Evolutionary conservation across 768 basidiomycete species (phyloP).

Genomic region (Russula vinacea): DNA sequence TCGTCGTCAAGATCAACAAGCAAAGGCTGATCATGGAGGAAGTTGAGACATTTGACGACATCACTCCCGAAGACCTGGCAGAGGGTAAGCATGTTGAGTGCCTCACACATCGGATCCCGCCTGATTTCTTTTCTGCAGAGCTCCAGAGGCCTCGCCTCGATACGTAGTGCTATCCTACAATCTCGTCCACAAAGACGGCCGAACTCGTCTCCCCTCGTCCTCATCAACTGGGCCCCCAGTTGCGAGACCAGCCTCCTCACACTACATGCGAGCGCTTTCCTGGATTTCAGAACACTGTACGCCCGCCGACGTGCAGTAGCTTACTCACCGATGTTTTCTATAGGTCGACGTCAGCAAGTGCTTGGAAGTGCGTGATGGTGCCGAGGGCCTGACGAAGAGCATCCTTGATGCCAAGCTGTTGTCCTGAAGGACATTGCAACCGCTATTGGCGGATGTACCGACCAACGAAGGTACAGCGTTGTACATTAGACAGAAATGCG

Average conservation of each 20-base stretch:
- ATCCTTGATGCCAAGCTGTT: conserved; percentile 59
- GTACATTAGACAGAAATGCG: conserved; percentile 10
- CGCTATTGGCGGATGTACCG: neutral
- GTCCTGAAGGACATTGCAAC: conserved; percentile 17
- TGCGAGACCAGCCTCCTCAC: conserved; percentile 72
- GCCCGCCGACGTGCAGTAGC: neutral
- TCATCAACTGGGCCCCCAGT: conserved; percentile 87
- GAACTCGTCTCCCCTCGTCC: conserved; percentile 81
- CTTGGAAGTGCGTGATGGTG: conserved; percentile 77
- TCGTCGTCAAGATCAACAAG: conserved; percentile 91
- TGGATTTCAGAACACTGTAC: conserved; percentile 72
- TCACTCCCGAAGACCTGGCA: conserved; percentile 79
- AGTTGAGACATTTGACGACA: conserved; percentile 72
- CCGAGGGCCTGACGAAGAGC: conserved; percentile 75
- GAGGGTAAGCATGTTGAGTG: conserved; percentile 53
- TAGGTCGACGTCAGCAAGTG: conserved; percentile 78
- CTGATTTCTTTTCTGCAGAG: conserved; percentile 45
- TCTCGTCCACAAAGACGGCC: conserved; percentile 73
- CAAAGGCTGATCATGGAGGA: conserved; percentile 75
- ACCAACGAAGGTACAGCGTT: neutral
- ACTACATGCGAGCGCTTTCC: conserved; percentile 76
- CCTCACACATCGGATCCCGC: conserved; percentile 1
- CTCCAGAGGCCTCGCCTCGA: conserved; percentile 81
- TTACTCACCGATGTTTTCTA: conserved; percentile 5
- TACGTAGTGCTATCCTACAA: conserved; percentile 85